Conservation (phyloP, 1,139 yeast genomes). For the Blastobotrys malaysiensis region DNA sequence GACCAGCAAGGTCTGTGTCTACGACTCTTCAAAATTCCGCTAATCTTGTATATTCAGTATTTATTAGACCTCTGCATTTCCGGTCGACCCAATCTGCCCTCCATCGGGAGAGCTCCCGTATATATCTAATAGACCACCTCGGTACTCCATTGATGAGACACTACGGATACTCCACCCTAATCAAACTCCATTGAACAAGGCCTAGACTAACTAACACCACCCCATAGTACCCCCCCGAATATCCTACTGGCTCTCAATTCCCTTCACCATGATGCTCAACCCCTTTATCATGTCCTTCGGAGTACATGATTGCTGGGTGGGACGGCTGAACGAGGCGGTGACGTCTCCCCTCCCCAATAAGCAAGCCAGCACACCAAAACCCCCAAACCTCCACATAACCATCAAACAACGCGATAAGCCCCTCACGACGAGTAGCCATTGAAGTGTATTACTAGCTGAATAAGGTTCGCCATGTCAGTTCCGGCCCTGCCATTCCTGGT, state of each 20-base stretch:
- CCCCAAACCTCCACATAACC: neutral
- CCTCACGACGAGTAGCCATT: neutral
- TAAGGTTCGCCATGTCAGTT: slow-evolving; percentile 8
- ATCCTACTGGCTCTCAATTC: too few species aligned
- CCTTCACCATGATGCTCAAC: too few species aligned
- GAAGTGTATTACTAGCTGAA: neutral
- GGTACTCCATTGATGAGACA: too few species aligned
- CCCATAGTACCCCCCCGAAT: too few species aligned
- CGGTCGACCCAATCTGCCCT: too few species aligned
- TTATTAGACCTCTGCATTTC: neutral
- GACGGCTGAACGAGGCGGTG: neutral
- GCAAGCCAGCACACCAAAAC: neutral
- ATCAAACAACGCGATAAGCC: slow-evolving; percentile 1
- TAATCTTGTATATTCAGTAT: slow-evolving; percentile 2
- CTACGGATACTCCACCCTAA: too few species aligned
- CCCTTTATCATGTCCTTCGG: too few species aligned
- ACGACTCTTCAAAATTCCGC: slow-evolving; percentile 38
- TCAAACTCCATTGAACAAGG: too few species aligned
- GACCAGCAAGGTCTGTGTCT: slow-evolving; percentile 61
- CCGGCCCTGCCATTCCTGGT: slow-evolving; percentile 57
- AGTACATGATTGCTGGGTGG: neutral
- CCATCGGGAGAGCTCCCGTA: neutral
- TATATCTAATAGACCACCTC: too few species aligned
- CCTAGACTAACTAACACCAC: too few species aligned
- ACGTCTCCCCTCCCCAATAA: neutral